phyloP scores from a whole-genome alignment of 768 basidiomycete species.

The Leccinum broughii region DNA sequence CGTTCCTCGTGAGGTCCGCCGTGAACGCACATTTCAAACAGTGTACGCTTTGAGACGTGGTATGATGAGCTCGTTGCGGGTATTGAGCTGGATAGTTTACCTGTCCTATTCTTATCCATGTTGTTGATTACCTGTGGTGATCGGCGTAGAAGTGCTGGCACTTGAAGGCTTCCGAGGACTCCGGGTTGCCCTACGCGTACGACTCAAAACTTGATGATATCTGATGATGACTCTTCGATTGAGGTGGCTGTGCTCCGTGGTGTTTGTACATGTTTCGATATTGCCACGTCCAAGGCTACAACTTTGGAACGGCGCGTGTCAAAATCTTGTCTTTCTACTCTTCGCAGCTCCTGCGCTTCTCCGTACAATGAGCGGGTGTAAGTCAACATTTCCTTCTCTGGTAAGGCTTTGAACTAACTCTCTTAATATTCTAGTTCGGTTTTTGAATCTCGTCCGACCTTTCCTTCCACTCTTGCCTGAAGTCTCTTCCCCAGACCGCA shows the following conservation, averaged over 20 bases:
- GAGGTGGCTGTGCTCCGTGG: slow-evolving; percentile 14
- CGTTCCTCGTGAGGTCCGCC: slow-evolving; percentile 33
- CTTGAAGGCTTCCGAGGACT: background rate
- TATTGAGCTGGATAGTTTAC: background rate
- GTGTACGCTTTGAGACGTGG: slow-evolving; percentile 25
- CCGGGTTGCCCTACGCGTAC: too few relatives aligned
- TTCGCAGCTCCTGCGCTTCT: slow-evolving; percentile 25
- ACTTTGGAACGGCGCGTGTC: slow-evolving; percentile 20
- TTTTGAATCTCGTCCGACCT: slow-evolving; percentile 96
- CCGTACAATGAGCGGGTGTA: slow-evolving; percentile 78
- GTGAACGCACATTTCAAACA: slow-evolving; percentile 36
- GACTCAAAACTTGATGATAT: too few relatives aligned
- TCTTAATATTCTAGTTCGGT: slow-evolving; percentile 60
- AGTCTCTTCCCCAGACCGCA: slow-evolving; percentile 96
- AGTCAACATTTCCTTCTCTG: slow-evolving; percentile 31
- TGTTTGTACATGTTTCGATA: slow-evolving; percentile 32
- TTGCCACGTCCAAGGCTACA: slow-evolving; percentile 31
- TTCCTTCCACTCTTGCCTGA: slow-evolving; percentile 97
- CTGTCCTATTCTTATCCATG: background rate
- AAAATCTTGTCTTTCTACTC: slow-evolving; percentile 20
- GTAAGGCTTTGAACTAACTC: background rate
- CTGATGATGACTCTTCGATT: too few relatives aligned
- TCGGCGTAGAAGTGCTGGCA: background rate
- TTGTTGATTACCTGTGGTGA: background rate
- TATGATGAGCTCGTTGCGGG: background rate